Evolutionary conservation across 163 green algal genomes (phyloP).

Genomic region (Chlamydomonas reinhardtii): DNA sequence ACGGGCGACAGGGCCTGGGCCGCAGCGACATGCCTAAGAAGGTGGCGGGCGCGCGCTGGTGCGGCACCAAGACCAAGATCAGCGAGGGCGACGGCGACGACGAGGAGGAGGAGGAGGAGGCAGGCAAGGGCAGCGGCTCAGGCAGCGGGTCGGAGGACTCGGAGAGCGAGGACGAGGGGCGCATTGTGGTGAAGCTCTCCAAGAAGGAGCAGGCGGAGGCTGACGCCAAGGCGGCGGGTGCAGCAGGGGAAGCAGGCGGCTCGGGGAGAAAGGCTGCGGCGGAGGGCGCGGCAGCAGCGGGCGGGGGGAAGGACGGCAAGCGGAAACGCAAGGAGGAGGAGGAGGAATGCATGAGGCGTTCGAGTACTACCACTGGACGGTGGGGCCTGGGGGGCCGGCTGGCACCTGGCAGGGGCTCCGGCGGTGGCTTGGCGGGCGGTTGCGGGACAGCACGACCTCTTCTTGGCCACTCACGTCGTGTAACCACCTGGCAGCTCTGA

Average conservation of each 20-base stretch:
- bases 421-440: too few relatives aligned
- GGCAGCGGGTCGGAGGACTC: slow-evolving; percentile 6
- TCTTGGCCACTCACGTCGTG: too few relatives aligned
- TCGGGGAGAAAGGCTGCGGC: background rate
- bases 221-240: background rate
- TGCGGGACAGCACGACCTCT: too few relatives aligned
- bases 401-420: too few relatives aligned
- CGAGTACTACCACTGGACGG: slow-evolving; percentile 76
- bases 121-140: background rate
- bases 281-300: background rate
- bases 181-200: slow-evolving; percentile 25
- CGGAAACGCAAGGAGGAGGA: slow-evolving; percentile 13
- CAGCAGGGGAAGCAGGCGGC: background rate
- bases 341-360: slow-evolving; percentile 69
- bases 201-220: slow-evolving; percentile 43
- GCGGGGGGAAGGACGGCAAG: background rate
- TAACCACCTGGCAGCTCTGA: too few relatives aligned
- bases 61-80: slow-evolving; percentile 79
- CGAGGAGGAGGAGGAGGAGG: slow-evolving; percentile 37
- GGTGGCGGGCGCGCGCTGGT: slow-evolving; percentile 79
- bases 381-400: background rate
- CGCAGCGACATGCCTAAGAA: slow-evolving; percentile 77
- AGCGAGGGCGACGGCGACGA: slow-evolving; percentile 67
- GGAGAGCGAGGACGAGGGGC: slow-evolving; percentile 40
- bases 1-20: slow-evolving; percentile 81